These are phyloP conservation scores for Aspergillus aculeatus DNA, from an alignment of 2,329 filamentous ascomycete genomes.

Conservation along the genomic window DNA sequence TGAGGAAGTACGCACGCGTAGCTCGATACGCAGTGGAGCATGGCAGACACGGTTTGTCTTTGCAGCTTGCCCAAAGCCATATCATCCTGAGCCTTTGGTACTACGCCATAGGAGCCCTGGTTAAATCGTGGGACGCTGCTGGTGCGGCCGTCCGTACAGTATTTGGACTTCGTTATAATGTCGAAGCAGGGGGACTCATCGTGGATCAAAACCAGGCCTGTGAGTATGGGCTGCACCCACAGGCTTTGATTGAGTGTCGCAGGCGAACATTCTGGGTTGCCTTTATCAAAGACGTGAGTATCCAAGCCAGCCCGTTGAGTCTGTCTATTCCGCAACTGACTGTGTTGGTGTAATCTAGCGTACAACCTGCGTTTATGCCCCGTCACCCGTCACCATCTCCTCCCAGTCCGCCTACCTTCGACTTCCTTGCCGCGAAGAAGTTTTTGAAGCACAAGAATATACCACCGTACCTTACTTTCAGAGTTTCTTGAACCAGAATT, in stretches of 20 bases:
- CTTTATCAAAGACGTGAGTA: constrained; percentile 64
- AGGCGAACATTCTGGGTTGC: constrained; percentile 71
- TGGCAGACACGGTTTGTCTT: constrained; percentile 52
- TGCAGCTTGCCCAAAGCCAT: constrained; percentile 67
- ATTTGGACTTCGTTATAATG: constrained; percentile 61
- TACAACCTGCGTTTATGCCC: constrained; percentile 59
- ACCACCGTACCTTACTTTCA: constrained; percentile 62
- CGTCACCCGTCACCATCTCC: constrained; percentile 57
- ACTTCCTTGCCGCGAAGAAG: constrained; percentile 61
- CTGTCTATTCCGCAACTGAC: constrained; percentile 13
- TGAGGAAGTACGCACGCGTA: constrained; percentile 53
- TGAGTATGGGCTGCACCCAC: constrained; percentile 59
- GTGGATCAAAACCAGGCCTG: constrained; percentile 47
- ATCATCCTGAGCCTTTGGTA: constrained; percentile 67
- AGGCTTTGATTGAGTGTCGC: constrained; percentile 63
- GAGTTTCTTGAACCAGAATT: constrained; percentile 47
- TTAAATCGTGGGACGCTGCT: constrained; percentile 63
- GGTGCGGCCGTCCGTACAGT: constrained; percentile 62
- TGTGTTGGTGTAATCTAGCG: constrained; percentile 41
- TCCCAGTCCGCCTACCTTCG: constrained; percentile 66
- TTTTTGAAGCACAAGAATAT: constrained; percentile 61
- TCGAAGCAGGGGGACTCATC: constrained; percentile 56
- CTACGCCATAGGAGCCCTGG: constrained; percentile 59
- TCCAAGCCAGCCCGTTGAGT: constrained; percentile 10
- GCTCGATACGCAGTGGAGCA: constrained; percentile 58